Conservation (phyloP, 176 grass and related monocot genomes). For the Avena atlantica region DNA sequence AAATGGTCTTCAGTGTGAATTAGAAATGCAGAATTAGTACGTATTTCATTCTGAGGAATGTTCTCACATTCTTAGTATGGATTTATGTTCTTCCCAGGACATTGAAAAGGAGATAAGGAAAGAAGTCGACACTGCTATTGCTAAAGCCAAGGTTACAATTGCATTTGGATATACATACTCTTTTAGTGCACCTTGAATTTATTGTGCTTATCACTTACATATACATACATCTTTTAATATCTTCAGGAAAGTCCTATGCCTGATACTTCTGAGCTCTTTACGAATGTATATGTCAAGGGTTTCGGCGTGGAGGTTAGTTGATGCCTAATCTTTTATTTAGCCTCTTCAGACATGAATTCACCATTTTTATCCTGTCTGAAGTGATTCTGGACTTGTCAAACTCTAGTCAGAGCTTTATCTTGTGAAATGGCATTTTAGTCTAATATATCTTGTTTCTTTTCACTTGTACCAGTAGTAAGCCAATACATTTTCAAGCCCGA, state of each 20-base stretch:
- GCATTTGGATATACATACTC: not conserved
- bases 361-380: not conserved
- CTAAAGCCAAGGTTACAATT: conserved; percentile 81
- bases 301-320: conserved; percentile 75
- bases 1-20: not conserved
- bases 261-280: conserved; percentile 86
- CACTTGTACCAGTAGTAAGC: not conserved
- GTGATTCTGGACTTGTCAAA: not conserved
- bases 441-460: not conserved
- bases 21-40: not conserved
- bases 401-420: not conserved
- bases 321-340: conserved; percentile 16
- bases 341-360: not conserved
- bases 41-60: not conserved
- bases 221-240: conserved; percentile 44
- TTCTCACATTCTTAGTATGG: not conserved
- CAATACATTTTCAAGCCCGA: not conserved
- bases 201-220: conserved; percentile 38
- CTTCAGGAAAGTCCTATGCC: conserved; percentile 90
- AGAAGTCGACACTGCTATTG: conserved; percentile 84
- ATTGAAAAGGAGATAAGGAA: conserved; percentile 95
- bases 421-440: not conserved
- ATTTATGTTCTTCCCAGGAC: conserved; percentile 59
- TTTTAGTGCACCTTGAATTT: conserved; percentile 24
- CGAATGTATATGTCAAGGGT: conserved; percentile 83